phyloP scores from a whole-genome alignment of 164 flowering plant species.

The grape (Vitis vinifera) region ASM3070453v1 NC_081813.1:3365501-3366000 shows the following conservation, averaged over 20 bases:
- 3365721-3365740: slow-evolving; percentile 71
- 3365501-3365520: neutral
- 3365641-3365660: slow-evolving; percentile 68
- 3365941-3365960: slow-evolving; percentile 73
- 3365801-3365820: neutral
- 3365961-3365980: slow-evolving; percentile 64
- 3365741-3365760: slow-evolving; percentile 68
- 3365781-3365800: neutral
- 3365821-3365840: neutral
- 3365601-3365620: slow-evolving; percentile 58
- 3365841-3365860: neutral
- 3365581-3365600: slow-evolving; percentile 52
- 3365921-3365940: slow-evolving; percentile 64
- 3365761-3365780: slow-evolving; percentile 46
- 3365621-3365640: slow-evolving; percentile 65
- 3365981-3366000: slow-evolving; percentile 77
- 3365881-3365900: slow-evolving; percentile 36
- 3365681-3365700: slow-evolving; percentile 59
- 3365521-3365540: neutral
- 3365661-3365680: slow-evolving; percentile 56
- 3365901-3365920: slow-evolving; percentile 75
- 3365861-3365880: neutral
- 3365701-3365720: slow-evolving; percentile 56
- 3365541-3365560: slow-evolving; percentile 65
- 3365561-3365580: slow-evolving; percentile 65